Conservation (phyloP, 2,329 filamentous ascomycete species). For the Colletotrichum sp. region DNA sequence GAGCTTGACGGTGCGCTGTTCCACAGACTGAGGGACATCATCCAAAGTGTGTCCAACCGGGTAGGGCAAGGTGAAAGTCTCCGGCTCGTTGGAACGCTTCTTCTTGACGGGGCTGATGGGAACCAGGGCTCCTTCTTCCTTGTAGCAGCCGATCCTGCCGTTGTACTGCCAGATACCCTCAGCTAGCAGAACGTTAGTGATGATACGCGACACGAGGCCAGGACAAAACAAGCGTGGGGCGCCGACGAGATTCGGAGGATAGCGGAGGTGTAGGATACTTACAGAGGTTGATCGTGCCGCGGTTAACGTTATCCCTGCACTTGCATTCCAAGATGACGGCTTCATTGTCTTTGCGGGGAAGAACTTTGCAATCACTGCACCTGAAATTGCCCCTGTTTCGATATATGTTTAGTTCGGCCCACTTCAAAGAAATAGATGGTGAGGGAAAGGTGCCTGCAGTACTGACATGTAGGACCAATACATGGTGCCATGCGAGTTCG, state of each 20-base stretch:
- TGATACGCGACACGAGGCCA: no score
- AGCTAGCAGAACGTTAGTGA: not conserved
- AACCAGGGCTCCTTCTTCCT: rapidly evolving
- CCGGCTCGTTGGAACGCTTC: not conserved
- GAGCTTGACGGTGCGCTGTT: not conserved
- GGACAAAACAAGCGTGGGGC: not conserved
- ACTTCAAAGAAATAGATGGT: not conserved
- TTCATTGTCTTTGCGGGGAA: not conserved
- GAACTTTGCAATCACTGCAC: not conserved
- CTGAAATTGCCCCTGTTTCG: not conserved
- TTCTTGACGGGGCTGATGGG: not conserved
- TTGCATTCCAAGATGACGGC: not conserved
- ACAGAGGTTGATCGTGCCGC: not conserved
- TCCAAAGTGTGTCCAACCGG: not conserved
- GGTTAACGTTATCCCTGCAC: not conserved
- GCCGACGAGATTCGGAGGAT: rapidly evolving
- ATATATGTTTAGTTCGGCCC: not conserved
- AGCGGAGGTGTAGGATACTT: not conserved
- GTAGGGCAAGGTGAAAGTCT: not conserved
- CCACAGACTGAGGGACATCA: not conserved
- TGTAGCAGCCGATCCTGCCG: not conserved
- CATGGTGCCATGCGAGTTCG: not conserved
- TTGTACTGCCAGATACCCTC: conserved; percentile 3
- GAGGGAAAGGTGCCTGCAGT: not conserved
- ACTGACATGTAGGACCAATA: not conserved